Evolutionary conservation across 1,284 basidiomycete genomes (phyloP).

Genomic region (Irpex sp.): DNA sequence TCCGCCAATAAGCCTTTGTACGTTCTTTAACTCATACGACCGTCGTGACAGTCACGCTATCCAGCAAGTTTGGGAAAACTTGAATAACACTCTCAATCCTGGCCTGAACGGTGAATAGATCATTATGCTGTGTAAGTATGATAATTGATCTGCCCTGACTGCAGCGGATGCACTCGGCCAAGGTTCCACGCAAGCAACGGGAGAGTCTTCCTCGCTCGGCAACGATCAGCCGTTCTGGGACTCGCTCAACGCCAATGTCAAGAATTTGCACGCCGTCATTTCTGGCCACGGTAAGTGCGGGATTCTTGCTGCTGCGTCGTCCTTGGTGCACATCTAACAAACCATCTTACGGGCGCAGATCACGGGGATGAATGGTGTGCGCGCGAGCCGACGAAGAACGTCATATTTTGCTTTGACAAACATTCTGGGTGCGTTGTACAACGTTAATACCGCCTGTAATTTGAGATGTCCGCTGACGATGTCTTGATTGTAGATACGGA

Average conservation of each 20-base stretch:
- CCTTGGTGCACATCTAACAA: not conserved
- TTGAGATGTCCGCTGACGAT: not conserved
- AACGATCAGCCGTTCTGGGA: slow-evolving; percentile 61
- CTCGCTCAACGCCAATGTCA: slow-evolving; percentile 51
- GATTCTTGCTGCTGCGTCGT: not conserved
- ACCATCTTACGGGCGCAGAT: slow-evolving; percentile 33
- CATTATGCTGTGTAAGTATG: too few species aligned
- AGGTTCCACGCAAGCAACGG: slow-evolving; percentile 58
- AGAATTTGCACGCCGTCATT: slow-evolving; percentile 60
- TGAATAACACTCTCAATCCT: slow-evolving; percentile 50
- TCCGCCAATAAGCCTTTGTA: slow-evolving; percentile 14
- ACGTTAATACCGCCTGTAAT: not conserved
- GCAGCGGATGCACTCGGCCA: slow-evolving; percentile 50
- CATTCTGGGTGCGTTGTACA: slow-evolving; percentile 55
- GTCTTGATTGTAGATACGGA: slow-evolving; percentile 46
- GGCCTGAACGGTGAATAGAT: slow-evolving; percentile 52
- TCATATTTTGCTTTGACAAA: slow-evolving; percentile 71
- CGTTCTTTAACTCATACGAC: slow-evolving; percentile 28
- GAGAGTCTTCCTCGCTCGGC: slow-evolving; percentile 30
- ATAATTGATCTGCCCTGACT: not conserved
- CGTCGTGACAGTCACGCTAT: slow-evolving; percentile 41
- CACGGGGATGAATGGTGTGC: slow-evolving; percentile 75
- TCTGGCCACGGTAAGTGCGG: slow-evolving; percentile 56
- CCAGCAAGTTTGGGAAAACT: slow-evolving; percentile 42
- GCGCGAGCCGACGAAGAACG: slow-evolving; percentile 52